Base-by-base conservation (phyloP, 139 green algal genomes). In the Volvox reticuliferus region DNA sequence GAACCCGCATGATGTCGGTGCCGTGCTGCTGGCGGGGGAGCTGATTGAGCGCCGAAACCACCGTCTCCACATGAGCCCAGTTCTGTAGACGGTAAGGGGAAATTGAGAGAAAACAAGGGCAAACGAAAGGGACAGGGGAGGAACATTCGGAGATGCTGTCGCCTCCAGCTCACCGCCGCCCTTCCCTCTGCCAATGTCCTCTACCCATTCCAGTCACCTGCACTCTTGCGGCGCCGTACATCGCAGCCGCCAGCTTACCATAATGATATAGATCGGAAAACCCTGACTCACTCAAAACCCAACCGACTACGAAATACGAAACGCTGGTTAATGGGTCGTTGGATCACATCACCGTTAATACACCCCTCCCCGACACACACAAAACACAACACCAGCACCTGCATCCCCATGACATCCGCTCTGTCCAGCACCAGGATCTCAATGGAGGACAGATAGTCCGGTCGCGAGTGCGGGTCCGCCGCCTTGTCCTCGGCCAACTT, bases 1-100 rank as follows among this genome's bases (percentile, higher is more conserved):
- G 91, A 79, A 99, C 96, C 1, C 98, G 96, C 98, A 99, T 99
- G 91, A 99, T 97, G 94, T 99, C 97, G 14, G 91, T 92, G 65
- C 94, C 97, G 77, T 98, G 98, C 91, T 98, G 96, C 84, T 97
- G 82, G 32, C 92, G 92, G 14, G 98, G 98, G 76, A 99, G 86
- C 33, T 89, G 87, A 91, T 99, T 99, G 21, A 99, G 83, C 2
- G 94, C 88, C 28, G 96, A 88, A 22, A 99, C 89, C 71, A 99
- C 96, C 88, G 94, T 95, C 2, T 93, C 89, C 19, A 98, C 94
- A 83, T 99, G 97, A 22, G 90, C 71, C 94, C 93, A 96, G 86
- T 96, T 96, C 93, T 95, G 37, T 33, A 65, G 63, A 62, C 9
- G 33, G 75, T 17, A 71, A 20, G 2, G 22, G 37, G 50, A 22